Base-by-base conservation (phyloP, 495 filamentous ascomycete genomes). In the Tuber calosporum region DNA sequence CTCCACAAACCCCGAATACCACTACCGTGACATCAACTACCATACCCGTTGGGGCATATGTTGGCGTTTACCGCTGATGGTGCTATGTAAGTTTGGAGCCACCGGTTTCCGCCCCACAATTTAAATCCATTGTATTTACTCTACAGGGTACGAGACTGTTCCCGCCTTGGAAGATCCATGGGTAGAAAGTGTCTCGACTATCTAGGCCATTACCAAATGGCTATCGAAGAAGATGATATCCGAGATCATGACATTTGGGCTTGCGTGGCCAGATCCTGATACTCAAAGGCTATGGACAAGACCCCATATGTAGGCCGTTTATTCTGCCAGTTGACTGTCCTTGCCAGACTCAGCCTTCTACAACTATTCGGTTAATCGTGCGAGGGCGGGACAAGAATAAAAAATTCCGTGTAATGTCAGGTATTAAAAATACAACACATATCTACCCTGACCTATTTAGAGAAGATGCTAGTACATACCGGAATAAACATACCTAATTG, bases 291-390 rank as follows among this genome's bases (percentile, higher is more conserved):
- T 4, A 88, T 89, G 7, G 89, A 95, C 77, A 88, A 87, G 58
- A 87, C 84, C 41, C 91, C 93, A 0, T 85, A 86, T 4, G 86
- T 90, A 22, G 93, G 93, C 0, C 84, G 93, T 1, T 85, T 95
- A 4, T 93, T 95, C 71, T 92, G 96, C 81, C 92, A 95, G 79
- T 85, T 95, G 7, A 93, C 91, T 0, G 92, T 95, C 22, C 83
- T 96, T n/a, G 90, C 93, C 20, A 85, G 92, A 20, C 91, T 91
- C 0, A 90, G 92, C 77, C 84, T 87, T 4, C 76, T 92, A 0
- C 89, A 90, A 76, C 92, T 95, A 80, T 82, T 96, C 11, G 2
- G 1, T 42, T 42, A 42, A 15, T 2, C 13, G 41, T 15, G 15
- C 15, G 15, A 42, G 41, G 0, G 15, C 11, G 41, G 9, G 15